Base-by-base conservation (phyloP, 345 rosid species). In the Syzygium oleosum region DNA sequence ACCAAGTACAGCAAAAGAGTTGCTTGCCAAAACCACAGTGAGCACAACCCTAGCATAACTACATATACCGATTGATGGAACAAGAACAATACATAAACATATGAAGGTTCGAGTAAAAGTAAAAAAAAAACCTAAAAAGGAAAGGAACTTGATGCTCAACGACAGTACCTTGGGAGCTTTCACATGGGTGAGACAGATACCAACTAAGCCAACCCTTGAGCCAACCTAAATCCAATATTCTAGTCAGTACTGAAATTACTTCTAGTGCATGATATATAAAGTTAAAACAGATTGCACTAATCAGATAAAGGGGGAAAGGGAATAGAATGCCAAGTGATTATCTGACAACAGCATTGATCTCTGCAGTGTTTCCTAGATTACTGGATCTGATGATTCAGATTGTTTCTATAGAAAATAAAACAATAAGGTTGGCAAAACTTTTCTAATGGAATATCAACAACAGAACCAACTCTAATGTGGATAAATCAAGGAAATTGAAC, bases 181-280 rank as follows among this genome's bases (percentile, higher is more conserved):
- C 27, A 94, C 95, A 87, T 94, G 96, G 59, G 97, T 92, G 58
- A 97, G 98, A 83, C 97, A 95, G 86, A 96, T 89, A 88, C 98
- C 97, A 61, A 94, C 95, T 93, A 95, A 86, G 58, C 98, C 98
- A 91, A 94, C 98, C 87, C 98, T 98, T 41, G 97, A 95, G 90
- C 98, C 98, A 87, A 97, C 94, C 99, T 97, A 92, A 65, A 77
- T 25, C 84, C 61, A 56, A 56, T 9, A 23, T 56, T 56, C 61
- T 22, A 56, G 27, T 23, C n/a, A 22, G 61, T 23, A 23, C 61
- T 22, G 61, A 56, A 23, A 23, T 23, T 5, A 56, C 9, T 0
- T 56, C 61, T 56, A 9, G 27, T 9, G 27, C 27, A 56, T 56
- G 12, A 56, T 22, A 56, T 56, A 56, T 56, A 23, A 56, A 23